Evolutionary conservation across 176 grass and related monocot genomes (phyloP), one percentile per base, ranked within the genome.

Genomic region (Tuctoria greenei): DNA sequence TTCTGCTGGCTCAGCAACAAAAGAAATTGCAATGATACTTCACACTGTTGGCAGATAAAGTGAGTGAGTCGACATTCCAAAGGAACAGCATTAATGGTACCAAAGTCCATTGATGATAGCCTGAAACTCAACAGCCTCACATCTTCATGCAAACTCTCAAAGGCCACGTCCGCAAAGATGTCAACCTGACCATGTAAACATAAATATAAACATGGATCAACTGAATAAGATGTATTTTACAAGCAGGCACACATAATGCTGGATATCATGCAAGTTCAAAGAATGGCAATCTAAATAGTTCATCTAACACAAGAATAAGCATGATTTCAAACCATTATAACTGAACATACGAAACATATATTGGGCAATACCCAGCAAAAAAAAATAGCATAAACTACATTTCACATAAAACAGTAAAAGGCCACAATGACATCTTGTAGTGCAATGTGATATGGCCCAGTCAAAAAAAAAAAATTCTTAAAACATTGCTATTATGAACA

Each of bases 21-120:
- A 76, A 98, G 86, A 93, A 98, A 92, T 61, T 98, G 95, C 79
- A 98, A 88, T 43, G 89, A 92, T 74, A 86, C 86, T 68, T 98
- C 95, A 0, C 84, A 92, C 74, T 98, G 95, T 81, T 93, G 95
- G 73, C 91, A 91, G 47, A 94, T 81, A 40, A 93, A 98, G 71
- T 94, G 74, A 40, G 82, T 69, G 34, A 80, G 74, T 82, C 75
- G 82, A 40, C 72, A 62, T 23, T 88, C 86, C 71, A 88, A 65
- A 65, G 76, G 70, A 60, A 70, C 79, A 69, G 47, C 66, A 44
- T 76, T 71, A 79, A 64, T 64, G 55, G 72, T 41, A 79, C 87
- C 66, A 13, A 36, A 80, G 58, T 31, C 76, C 56, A 87, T 72
- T 75, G 82, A 61, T 72, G 80, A 88, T 40, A 98, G 62, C 61